Evolutionary conservation across 768 basidiomycete genomes (phyloP), one percentile per base, ranked within the genome.

Genomic region (Mycena floridula): DNA sequence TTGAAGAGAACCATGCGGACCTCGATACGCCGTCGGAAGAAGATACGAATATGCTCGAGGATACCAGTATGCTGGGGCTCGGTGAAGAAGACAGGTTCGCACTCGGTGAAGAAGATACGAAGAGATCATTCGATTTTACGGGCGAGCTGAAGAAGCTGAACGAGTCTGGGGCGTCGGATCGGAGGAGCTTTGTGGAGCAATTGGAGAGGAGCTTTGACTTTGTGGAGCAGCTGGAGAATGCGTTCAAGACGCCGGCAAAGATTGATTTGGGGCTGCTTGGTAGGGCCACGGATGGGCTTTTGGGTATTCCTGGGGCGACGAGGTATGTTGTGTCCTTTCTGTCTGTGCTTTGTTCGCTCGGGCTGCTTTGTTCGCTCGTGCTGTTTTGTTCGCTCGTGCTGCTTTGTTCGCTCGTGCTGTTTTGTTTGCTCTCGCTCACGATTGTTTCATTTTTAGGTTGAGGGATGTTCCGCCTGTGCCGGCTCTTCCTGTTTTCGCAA

Each of bases 51-150:
- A 66, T 73, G 30, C 47, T 66, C 3, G 73, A 74, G 22, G 73
- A 69, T 16, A 62, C 61, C 18, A 68, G 4, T 35, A n/a, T n/a
- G n/a, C n/a, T n/a, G n/a, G n/a, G n/a, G n/a, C n/a, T n/a, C n/a
- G 70, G 70, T 0, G 80, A 77, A 12, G 79, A 81, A 42, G n/a
- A n/a, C n/a, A n/a, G n/a, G n/a, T n/a, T n/a, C n/a, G n/a, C n/a
- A n/a, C n/a, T n/a, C n/a, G 76, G 75, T 42, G 80, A 81, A 43
- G 76, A 77, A 42, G 77, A 83, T 50, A 89, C 87, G 0, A 87
- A 82, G 65, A 83, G 76, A 53, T 85, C 81, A 1, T 91, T 90
- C 48, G 88, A 91, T 54, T 91, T 90, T 55, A 91, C 89, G 0
- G 85, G 82, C 28, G 89, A 89, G 59, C 61, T 90, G 42, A 64